Base-by-base conservation (phyloP, 495 filamentous ascomycete genomes). In the Penicillium diatomitis region DNA sequence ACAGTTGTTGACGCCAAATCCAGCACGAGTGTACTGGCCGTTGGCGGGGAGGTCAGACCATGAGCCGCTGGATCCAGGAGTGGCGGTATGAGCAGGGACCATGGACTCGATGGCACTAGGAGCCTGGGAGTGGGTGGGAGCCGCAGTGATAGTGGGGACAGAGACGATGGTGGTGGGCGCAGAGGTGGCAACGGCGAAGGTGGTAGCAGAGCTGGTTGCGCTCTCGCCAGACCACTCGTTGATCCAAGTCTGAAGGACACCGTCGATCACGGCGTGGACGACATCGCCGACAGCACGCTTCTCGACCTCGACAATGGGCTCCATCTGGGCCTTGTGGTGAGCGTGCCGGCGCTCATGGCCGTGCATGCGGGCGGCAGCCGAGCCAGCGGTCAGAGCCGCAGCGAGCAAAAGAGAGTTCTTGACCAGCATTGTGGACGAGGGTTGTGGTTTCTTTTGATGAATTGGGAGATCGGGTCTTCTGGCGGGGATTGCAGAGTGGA, bases 241-340 rank as follows among this genome's bases (percentile, higher is more conserved):
- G 53, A 69, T 64, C 83, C 83, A 88, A 9, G 76, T 75, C 33
- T 73, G 72, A 41, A 77, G 61, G 41, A 78, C 57, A 49, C 84
- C 83, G 50, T 84, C 68, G 50, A 88, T 86, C 38, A 73, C 78
- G 41, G 80, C 82, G 31, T 68, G 70, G 33, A 87, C 81, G 44
- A 63, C 47, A 40, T 70, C 66, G 45, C 71, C 70, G 8, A 73
- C 64, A 38, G 32, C 67, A 48, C 74, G 72, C 63, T 75, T 64
- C 42, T 68, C 60, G 9, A 73, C 68, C 40, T 75, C 55, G 40
- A 61, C 67, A 54, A 73, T 62, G 44, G 58, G 46, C 32, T 64
- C 53, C 29, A 62, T 38, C 33, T 45, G 44, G 29, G 31, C 12
- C 35, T 57, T 46, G 41, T 53, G 52, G 58, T 66, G 64, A 38